phyloP scores from a whole-genome alignment of 305 asterid genomes.

The Andrographis paniculata region DNA sequence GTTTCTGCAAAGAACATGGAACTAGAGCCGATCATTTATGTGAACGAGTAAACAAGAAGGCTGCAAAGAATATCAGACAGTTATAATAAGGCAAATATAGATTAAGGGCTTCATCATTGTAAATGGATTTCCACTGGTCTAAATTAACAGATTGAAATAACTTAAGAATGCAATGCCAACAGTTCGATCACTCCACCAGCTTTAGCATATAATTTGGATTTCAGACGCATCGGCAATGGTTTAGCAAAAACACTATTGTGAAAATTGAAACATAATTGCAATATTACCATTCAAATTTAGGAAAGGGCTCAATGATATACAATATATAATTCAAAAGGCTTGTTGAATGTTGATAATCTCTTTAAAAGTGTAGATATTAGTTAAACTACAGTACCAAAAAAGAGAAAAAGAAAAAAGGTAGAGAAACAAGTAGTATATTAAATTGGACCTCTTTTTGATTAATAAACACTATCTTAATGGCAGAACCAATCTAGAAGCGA shows the following conservation, averaged over 20 bases:
- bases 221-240: background rate
- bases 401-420: background rate
- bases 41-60: too few species aligned
- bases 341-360: background rate
- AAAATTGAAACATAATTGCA: background rate
- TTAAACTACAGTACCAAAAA: too few species aligned
- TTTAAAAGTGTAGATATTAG: background rate
- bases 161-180: too few species aligned
- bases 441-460: conserved; percentile 7
- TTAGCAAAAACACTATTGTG: background rate
- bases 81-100: too few species aligned
- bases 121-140: too few species aligned
- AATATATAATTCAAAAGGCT: background rate
- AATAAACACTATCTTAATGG: conserved; percentile 14
- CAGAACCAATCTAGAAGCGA: conserved; percentile 10
- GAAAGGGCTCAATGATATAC: background rate
- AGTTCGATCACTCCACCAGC: background rate
- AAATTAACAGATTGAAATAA: too few species aligned
- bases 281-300: background rate
- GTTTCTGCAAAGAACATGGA: conserved; percentile 67
- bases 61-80: too few species aligned
- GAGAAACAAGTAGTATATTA: too few species aligned
- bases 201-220: background rate
- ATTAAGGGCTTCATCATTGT: too few species aligned
- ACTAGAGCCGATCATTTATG: too few species aligned